Evolutionary conservation across 768 basidiomycete genomes (phyloP).

Genomic region (Tremella mesenterica): DNA sequence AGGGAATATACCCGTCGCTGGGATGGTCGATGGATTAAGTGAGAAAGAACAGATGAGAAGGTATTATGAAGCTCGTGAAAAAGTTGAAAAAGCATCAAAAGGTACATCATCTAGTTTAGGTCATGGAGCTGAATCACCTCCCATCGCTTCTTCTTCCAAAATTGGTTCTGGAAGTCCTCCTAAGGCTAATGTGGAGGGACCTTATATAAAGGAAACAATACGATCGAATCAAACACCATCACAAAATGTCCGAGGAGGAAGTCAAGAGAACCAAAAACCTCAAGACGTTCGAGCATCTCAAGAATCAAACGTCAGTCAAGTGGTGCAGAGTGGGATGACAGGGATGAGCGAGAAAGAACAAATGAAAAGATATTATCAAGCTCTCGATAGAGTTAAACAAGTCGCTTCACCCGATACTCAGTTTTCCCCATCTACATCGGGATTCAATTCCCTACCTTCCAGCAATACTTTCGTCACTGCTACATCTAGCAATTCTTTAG

Average conservation of each 20-base stretch:
- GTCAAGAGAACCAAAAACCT: slow-evolving; percentile 20
- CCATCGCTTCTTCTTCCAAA: background rate
- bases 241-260: too few relatives aligned
- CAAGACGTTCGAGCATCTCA: slow-evolving; percentile 4
- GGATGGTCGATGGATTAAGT: slow-evolving; percentile 6
- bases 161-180: background rate
- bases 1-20: background rate
- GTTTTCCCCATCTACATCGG: background rate
- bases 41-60: slow-evolving; percentile 37
- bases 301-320: background rate
- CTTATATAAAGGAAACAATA: slow-evolving; percentile 17
- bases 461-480: background rate
- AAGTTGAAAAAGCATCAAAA: slow-evolving; percentile 8
- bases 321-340: background rate
- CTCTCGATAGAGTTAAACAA: slow-evolving; percentile 14
- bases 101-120: background rate
- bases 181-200: background rate
- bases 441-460: background rate
- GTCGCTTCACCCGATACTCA: too few relatives aligned
- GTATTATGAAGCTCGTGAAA: slow-evolving; percentile 34
- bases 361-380: slow-evolving; percentile 24
- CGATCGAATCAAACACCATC: too few relatives aligned
- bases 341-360: slow-evolving; percentile 12
- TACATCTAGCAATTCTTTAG: too few relatives aligned
- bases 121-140: background rate